These are phyloP conservation scores for Blepharisma stoltei DNA, from an alignment of 73 alveolate species.

Conservation along the genomic window DNA sequence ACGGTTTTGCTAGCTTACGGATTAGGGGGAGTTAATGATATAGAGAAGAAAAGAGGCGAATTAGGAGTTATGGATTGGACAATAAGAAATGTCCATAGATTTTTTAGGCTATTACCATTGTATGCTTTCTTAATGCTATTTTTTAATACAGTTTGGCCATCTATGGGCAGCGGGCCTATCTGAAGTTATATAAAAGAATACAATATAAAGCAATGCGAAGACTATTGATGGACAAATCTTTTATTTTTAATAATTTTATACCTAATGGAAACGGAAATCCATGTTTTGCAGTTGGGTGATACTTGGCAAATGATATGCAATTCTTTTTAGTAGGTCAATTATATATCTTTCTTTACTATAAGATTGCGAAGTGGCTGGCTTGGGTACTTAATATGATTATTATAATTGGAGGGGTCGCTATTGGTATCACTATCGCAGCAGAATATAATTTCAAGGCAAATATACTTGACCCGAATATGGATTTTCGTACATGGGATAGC, in stretches of 20 bases:
- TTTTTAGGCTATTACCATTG: not conserved
- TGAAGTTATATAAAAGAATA: not conserved
- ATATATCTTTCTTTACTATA: slow-evolving; percentile 30
- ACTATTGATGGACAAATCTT: slow-evolving; percentile 47
- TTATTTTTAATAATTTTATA: slow-evolving; percentile 37
- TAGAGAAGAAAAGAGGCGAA: not conserved
- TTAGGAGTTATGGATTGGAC: not conserved
- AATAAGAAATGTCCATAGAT: not conserved
- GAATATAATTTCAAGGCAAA: too few species aligned
- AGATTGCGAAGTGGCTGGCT: slow-evolving; percentile 24
- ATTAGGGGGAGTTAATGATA: too few species aligned
- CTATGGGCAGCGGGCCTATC: not conserved
- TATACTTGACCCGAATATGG: not conserved
- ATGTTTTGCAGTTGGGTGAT: slow-evolving; percentile 42
- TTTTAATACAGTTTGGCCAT: not conserved
- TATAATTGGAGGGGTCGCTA: too few species aligned
- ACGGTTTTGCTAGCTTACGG: too few species aligned
- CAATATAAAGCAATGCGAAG: slow-evolving; percentile 1
- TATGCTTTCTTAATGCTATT: not conserved
- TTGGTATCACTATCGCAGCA: too few species aligned
- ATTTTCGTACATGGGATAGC: not conserved
- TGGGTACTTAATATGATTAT: not conserved
- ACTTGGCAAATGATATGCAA: slow-evolving; percentile 43
- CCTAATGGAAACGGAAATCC: slow-evolving; percentile 31
- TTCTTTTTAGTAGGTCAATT: slow-evolving; percentile 39